Conservation (phyloP, 192 early-diverging fungal species). For the Dimargaris xerosporica region DNA sequence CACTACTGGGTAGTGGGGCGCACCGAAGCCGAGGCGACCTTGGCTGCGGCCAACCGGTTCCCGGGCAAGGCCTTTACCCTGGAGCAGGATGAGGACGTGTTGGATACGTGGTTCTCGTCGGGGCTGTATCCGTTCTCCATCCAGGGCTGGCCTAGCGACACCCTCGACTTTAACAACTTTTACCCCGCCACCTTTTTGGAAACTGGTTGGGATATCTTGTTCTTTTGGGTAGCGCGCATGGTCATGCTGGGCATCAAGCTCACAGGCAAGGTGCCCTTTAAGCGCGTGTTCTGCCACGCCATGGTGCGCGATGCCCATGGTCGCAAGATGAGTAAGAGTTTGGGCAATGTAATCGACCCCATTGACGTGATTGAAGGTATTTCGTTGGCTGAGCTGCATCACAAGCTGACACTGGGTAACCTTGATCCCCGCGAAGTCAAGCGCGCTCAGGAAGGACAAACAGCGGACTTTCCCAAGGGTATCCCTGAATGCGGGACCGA, state of each 20-base stretch:
- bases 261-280: slow-evolving; percentile 91
- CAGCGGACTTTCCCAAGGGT: slow-evolving; percentile 82
- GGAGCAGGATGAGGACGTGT: slow-evolving; percentile 91
- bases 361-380: slow-evolving; percentile 94
- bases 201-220: slow-evolving; percentile 97
- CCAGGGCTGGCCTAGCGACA: slow-evolving; percentile 91
- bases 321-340: slow-evolving; percentile 92
- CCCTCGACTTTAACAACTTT: slow-evolving; percentile 65
- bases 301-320: slow-evolving; percentile 98
- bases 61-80: slow-evolving; percentile 62
- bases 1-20: slow-evolving; percentile 81
- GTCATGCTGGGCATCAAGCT: slow-evolving; percentile 95
- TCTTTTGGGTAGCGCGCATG: slow-evolving; percentile 99
- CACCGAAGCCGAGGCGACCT: slow-evolving; percentile 53
- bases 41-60: slow-evolving; percentile 64
- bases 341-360: slow-evolving; percentile 98
- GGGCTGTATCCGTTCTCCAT: slow-evolving; percentile 98
- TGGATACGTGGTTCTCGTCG: slow-evolving; percentile 99
- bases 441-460: slow-evolving; percentile 75
- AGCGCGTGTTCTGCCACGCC: slow-evolving; percentile 90
- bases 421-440: slow-evolving; percentile 77
- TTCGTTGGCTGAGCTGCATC: slow-evolving; percentile 56
- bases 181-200: slow-evolving; percentile 81
- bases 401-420: slow-evolving; percentile 68
- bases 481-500: slow-evolving; percentile 98